Conservation (phyloP, 2,329 filamentous ascomycete species). For the Phyllosticta ampelicida region DNA sequence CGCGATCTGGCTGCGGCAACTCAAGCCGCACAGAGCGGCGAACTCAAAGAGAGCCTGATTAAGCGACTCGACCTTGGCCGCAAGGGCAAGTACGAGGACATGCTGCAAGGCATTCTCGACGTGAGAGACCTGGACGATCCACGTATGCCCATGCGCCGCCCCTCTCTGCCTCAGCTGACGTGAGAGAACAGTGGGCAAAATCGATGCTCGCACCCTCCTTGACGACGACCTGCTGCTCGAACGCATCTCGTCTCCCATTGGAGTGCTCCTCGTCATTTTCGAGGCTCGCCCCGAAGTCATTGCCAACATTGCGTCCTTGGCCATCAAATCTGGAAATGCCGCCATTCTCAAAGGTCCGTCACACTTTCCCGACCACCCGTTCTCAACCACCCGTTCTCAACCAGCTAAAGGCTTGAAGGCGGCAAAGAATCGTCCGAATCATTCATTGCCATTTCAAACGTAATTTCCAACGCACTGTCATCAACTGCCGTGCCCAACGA, state of each 20-base stretch:
- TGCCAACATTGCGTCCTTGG: constrained; percentile 90
- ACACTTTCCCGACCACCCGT: not conserved
- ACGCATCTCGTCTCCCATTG: constrained; percentile 86
- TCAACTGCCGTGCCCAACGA: constrained; percentile 67
- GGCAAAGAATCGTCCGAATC: constrained; percentile 93
- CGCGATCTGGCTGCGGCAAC: constrained; percentile 67
- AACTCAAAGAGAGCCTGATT: constrained; percentile 70
- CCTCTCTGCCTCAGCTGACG: constrained; percentile 1
- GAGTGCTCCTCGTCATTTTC: constrained; percentile 96
- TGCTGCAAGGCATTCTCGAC: constrained; percentile 89
- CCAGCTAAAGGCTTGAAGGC: constrained; percentile 35
- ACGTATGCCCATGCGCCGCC: constrained; percentile 40
- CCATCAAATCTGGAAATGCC: constrained; percentile 94
- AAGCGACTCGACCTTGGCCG: constrained; percentile 79
- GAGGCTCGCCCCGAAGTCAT: constrained; percentile 97
- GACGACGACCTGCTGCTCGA: constrained; percentile 81
- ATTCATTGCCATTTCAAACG: constrained; percentile 80
- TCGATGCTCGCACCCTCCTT: constrained; percentile 72
- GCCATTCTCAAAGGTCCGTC: constrained; percentile 76
- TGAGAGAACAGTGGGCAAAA: constrained; percentile 59
- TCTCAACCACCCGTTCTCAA: not conserved
- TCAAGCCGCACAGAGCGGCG: constrained; percentile 61
- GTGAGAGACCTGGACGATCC: constrained; percentile 78
- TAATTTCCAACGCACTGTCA: constrained; percentile 69
- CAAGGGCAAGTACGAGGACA: constrained; percentile 91